These are phyloP conservation scores for Aspergillus quadrilineatus DNA, from an alignment of 2,329 filamentous ascomycete species.

Conservation along the genomic window DNA sequence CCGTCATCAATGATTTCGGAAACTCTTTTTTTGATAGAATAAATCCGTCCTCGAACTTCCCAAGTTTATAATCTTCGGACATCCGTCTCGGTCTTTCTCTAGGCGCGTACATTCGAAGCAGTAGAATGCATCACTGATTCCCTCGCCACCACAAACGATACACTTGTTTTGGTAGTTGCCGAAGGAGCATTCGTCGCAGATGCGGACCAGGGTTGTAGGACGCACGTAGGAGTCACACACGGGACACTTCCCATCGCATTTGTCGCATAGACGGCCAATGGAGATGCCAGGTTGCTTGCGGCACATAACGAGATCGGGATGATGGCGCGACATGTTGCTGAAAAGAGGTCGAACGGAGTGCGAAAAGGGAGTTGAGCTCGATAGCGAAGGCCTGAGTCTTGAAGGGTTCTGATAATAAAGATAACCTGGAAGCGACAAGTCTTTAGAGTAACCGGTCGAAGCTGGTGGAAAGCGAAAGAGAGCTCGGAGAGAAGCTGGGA, in stretches of 20 bases:
- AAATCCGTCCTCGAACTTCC: conserved; percentile 94
- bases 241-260: conserved; percentile 99
- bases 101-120: conserved; percentile 97
- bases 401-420: not conserved
- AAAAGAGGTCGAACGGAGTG: not conserved
- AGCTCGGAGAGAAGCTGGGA: conserved; percentile 12
- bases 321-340: conserved; percentile 79
- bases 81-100: conserved; percentile 96
- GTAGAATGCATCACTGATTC: conserved; percentile 97
- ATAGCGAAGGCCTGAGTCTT: not conserved
- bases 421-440: not conserved
- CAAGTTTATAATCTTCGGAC: conserved; percentile 98
- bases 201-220: conserved; percentile 92
- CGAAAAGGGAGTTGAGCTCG: not conserved
- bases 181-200: conserved; percentile 99
- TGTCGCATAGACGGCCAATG: conserved; percentile 98
- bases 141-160: conserved; percentile 96
- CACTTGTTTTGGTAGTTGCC: conserved; percentile 99
- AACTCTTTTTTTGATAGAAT: conserved; percentile 69
- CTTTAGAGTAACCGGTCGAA: conserved; percentile 8
- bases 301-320: conserved; percentile 99
- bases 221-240: conserved; percentile 99
- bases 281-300: conserved; percentile 97
- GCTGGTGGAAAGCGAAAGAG: conserved; percentile 11
- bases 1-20: conserved; percentile 42